phyloP scores from a whole-genome alignment of 2,329 filamentous ascomycete species.

The Beauveria australis region DNA sequence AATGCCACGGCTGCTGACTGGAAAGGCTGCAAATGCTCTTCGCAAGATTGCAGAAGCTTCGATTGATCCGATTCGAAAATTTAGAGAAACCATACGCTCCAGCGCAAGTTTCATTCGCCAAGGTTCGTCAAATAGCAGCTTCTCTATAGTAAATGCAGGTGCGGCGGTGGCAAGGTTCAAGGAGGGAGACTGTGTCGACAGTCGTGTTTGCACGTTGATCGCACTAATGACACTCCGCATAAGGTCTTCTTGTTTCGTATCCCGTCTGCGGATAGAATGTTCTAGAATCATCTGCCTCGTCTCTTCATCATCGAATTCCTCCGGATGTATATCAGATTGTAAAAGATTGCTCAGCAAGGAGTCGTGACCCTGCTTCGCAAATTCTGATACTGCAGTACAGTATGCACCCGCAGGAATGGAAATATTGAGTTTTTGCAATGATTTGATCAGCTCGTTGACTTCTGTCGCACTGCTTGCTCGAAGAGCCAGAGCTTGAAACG shows the following conservation, averaged over 20 bases:
- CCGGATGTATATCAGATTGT: constrained; percentile 44
- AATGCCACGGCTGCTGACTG: background rate
- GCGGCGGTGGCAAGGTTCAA: background rate
- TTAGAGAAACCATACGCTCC: background rate
- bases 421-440: constrained; percentile 56
- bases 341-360: constrained; percentile 38
- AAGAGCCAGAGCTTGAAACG: constrained; percentile 68
- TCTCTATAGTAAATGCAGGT: background rate
- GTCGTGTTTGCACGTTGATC: constrained; percentile 13
- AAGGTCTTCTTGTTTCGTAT: constrained; percentile 35
- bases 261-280: constrained; percentile 21
- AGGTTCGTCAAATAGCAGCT: background rate
- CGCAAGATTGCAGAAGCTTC: constrained; percentile 4
- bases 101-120: constrained; percentile 7
- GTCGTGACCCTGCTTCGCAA: constrained; percentile 51
- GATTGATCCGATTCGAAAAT: background rate
- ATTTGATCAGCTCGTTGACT: constrained; percentile 50
- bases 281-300: constrained; percentile 32
- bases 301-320: constrained; percentile 42
- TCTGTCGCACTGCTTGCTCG: constrained; percentile 49
- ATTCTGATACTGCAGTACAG: constrained; percentile 53
- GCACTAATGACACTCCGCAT: constrained; percentile 33
- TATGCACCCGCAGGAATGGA: constrained; percentile 56
- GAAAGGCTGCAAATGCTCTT: constrained; percentile 6
- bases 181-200: constrained; percentile 12